Evolutionary conservation across 345 rosid species (phyloP), one percentile per base, ranked within the genome.

Genomic region (Corymbia maculata): DNA sequence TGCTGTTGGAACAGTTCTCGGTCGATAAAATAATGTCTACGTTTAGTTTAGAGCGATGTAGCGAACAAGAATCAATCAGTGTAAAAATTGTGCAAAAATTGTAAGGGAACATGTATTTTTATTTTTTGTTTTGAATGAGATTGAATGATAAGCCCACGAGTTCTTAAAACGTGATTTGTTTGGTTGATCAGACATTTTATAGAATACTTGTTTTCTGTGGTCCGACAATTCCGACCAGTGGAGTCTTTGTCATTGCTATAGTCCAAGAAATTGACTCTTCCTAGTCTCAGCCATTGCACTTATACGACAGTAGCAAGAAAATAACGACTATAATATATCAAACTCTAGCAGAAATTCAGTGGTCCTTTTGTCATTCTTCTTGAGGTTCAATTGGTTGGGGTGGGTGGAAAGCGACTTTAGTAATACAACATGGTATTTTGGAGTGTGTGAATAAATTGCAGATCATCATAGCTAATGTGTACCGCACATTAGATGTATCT

Each of bases 401-500:
- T 57, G 12, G n/a, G 61, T 8, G 64, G n/a, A 57, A 57, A 57
- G n/a, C 64, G 64, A 57, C 64, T 57, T 57, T 24, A 57, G n/a
- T 57, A 24, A 57, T 57, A 0, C n/a, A 57, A 22, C 13, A 24
- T 57, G n/a, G n/a, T 57, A 22, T 57, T 57, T 57, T 57, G 64
- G 50, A 7, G n/a, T 22, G n/a, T 0, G 13, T 0, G 64, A 57
- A 10, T 57, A 57, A 57, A 57, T 57, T 57, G 0, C 24, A 24
- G 64, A 57, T 57, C 24, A 24, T 57, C 3, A 57, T 57, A 24
- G n/a, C 28, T 57, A 57, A 0, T 57, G 24, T 57, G 64, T 57
- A 6, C n/a, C n/a, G 42, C 28, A 0, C 61, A 0, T 57, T 57
- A 4, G n/a, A 57, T 22, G 64, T 57, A 1, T 57, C n/a, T 57